These are phyloP conservation scores for Claviceps purpurea DNA, from an alignment of 2,329 filamentous ascomycete species.

Conservation along the genomic window DNA sequence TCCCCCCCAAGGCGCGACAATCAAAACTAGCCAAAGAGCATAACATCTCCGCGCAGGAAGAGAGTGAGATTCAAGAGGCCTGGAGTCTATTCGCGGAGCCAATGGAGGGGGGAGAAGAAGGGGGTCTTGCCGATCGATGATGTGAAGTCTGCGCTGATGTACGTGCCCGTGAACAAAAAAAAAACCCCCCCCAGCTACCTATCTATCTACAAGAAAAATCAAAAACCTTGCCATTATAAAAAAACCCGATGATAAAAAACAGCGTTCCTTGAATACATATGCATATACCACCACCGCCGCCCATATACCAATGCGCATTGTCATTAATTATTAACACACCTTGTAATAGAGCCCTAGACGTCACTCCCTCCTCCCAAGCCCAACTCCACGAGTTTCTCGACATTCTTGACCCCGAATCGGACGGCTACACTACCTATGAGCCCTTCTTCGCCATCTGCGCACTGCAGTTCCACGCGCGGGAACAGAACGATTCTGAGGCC, in stretches of 20 bases:
- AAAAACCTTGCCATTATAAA: not conserved
- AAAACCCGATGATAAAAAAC: too few species aligned
- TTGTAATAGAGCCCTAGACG: conserved; percentile 58
- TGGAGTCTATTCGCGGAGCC: conserved; percentile 70
- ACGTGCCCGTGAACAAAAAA: conserved; percentile 17
- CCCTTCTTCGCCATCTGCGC: conserved; percentile 82
- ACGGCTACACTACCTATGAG: conserved; percentile 65
- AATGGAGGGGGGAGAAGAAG: conserved; percentile 57
- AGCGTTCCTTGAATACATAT: too few species aligned
- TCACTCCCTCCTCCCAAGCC: conserved; percentile 46
- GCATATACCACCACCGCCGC: too few species aligned
- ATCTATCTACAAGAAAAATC: not conserved
- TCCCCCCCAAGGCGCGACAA: conserved; percentile 36
- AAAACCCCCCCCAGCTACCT: too few species aligned
- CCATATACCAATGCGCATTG: too few species aligned
- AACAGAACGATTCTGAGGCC: conserved; percentile 36
- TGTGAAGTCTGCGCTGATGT: conserved; percentile 62
- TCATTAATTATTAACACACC: too few species aligned
- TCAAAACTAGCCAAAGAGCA: conserved; percentile 90
- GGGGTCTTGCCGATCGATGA: conserved; percentile 56
- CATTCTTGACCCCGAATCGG: conserved; percentile 68
- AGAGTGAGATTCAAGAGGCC: conserved; percentile 81
- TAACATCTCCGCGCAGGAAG: conserved; percentile 70
- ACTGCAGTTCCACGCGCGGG: conserved; percentile 59
- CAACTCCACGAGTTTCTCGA: conserved; percentile 68